Evolutionary conservation across 1,284 basidiomycete species (phyloP), one percentile per base, ranked within the genome.

Genomic region (Thecaphora frezii): DNA sequence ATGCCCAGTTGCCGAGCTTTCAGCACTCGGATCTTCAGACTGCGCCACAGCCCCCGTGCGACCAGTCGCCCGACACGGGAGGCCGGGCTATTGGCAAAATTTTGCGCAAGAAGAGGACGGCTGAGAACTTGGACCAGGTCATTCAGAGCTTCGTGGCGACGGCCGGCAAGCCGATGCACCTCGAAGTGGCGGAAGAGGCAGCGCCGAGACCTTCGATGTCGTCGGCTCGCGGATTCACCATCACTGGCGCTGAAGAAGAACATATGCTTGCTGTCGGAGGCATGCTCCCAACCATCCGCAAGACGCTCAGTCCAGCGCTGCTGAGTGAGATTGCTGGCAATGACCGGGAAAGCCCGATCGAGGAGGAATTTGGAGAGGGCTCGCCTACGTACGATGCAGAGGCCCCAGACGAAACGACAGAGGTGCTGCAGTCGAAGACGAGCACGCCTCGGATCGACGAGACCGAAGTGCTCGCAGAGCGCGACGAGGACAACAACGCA

Each of bases 281-380:
- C 14, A 49, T 55, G 4, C 60, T 51, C 19, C 48, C 47, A 5
- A 65, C 62, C 8, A 65, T 65, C 36, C 57, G 58, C 38, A 65
- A 60, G 44, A 65, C 62, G 5, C 43, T 65, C 41, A 65, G 62
- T 30, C 62, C 62, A 13, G 54, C 57, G 5, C 48, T 65, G 37
- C 54, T 65, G 9, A 50, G 57, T 33, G 62, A 65, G 1, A 44
- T 3, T 5, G 40, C 22, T 3, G 23, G 22, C 18, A 19, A 3
- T 3, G 9, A 21, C 3, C 21, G 23, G 7, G 40, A 41, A 7
- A 21, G 19, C 21, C 19, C 22, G 10, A 4, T 10, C 40, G 40
- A 22, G 40, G 23, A 14, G 9, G 40, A 16, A 4, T 10, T 7
- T 12, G 21, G 22, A 3, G 40, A 41, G 5, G 40, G 40, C 16